Conservation (phyloP, 345 rosid genomes). For the Aegle marmelos region DNA sequence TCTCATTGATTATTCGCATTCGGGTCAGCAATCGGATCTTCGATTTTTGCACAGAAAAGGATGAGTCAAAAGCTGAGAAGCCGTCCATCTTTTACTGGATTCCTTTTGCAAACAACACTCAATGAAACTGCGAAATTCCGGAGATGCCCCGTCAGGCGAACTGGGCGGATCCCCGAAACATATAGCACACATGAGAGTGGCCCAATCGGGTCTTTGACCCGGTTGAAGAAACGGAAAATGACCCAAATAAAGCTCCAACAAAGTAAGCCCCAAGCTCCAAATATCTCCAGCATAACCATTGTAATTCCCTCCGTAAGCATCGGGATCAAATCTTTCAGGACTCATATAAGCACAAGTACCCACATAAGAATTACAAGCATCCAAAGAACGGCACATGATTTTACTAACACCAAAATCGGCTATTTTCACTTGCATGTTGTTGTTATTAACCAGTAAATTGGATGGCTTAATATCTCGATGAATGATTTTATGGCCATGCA, state of each 20-base stretch:
- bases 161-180: conserved; percentile 86
- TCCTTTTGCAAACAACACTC: no score
- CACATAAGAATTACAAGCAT: no score
- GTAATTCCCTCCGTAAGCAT: no score
- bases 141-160: conserved; percentile 52
- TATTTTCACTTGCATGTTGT: no score
- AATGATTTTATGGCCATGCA: conserved; percentile 65
- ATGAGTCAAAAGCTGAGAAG: no score
- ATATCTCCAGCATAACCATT: conserved; percentile 25
- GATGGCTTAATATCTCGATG: conserved; percentile 89
- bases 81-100: no score
- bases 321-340: no score
- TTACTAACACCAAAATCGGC: no score
- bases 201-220: conserved; percentile 90
- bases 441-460: conserved; percentile 53
- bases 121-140: conserved; percentile 56
- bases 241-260: conserved; percentile 78
- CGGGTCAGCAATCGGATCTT: conserved; percentile 7
- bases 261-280: conserved; percentile 82
- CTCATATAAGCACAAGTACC: no score
- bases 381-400: no score
- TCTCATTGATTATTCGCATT: background rate
- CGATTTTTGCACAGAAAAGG: conserved; percentile 46
- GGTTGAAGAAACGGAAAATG: conserved; percentile 61
- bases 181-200: conserved; percentile 83